phyloP scores from a whole-genome alignment of 371 early-diverging fungal species.

The Mycotypha africana region DNA sequence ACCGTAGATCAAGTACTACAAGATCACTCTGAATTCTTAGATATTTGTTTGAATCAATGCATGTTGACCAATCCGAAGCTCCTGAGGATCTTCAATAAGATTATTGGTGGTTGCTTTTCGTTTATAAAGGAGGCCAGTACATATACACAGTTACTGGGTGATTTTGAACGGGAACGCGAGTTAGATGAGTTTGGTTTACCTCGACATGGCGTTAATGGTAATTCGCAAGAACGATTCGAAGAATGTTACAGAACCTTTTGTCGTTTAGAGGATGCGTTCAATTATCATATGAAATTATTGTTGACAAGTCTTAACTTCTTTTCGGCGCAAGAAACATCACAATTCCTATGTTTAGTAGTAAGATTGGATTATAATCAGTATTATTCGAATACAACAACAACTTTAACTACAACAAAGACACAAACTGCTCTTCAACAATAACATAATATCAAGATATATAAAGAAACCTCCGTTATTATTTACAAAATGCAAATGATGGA shows the following conservation, averaged over 20 bases:
- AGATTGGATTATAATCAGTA: constrained; percentile 71
- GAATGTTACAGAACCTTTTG: constrained; percentile 33
- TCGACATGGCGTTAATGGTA: constrained; percentile 21
- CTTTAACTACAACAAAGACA: too few species aligned
- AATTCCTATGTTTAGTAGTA: constrained; percentile 71
- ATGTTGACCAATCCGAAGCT: constrained; percentile 83
- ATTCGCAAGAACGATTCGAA: constrained; percentile 15
- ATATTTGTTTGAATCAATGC: constrained; percentile 85
- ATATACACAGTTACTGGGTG: constrained; percentile 31
- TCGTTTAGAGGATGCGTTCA: constrained; percentile 59
- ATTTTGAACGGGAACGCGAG: constrained; percentile 37
- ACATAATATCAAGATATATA: too few species aligned
- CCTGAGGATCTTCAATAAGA: constrained; percentile 62
- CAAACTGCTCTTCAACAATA: too few species aligned
- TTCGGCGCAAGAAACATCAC: constrained; percentile 68
- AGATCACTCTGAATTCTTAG: constrained; percentile 79
- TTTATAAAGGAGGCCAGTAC: constrained; percentile 58
- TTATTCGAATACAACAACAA: too few species aligned
- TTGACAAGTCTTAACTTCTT: constrained; percentile 74
- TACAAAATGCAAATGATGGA: too few species aligned
- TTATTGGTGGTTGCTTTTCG: constrained; percentile 61
- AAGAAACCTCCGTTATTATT: too few species aligned
- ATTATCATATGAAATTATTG: constrained; percentile 61
- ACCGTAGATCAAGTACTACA: constrained; percentile 87
- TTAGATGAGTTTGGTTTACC: constrained; percentile 37